Evolutionary conservation across 1,284 basidiomycete genomes (phyloP).

Genomic region (Paramarasmius palmivorus): DNA sequence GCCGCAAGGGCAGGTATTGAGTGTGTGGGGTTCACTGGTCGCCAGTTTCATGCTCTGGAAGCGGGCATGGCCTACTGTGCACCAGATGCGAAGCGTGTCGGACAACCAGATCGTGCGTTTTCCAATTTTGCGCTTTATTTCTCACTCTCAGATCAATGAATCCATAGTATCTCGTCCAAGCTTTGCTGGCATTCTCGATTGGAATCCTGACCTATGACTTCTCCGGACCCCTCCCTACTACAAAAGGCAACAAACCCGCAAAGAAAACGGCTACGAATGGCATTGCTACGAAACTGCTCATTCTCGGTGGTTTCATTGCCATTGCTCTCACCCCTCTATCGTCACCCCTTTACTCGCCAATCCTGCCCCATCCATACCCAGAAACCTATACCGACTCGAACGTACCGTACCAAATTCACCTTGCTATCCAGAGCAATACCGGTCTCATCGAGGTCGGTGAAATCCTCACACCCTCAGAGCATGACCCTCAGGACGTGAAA

Average conservation of each 20-base stretch:
- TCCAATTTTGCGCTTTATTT: not conserved
- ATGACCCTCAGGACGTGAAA: slow-evolving; percentile 8
- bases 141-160: not conserved
- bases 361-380: slow-evolving; percentile 52
- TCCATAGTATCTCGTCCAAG: not conserved
- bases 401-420: slow-evolving; percentile 68
- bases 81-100: slow-evolving; percentile 17
- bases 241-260: not conserved
- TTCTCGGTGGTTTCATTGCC: slow-evolving; percentile 34
- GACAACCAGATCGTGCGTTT: slow-evolving; percentile 22
- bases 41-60: slow-evolving; percentile 3
- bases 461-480: slow-evolving; percentile 41
- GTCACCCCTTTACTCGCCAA: slow-evolving; percentile 48
- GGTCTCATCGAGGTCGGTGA: slow-evolving; percentile 83
- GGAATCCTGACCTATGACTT: not conserved
- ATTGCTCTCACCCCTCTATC: slow-evolving; percentile 31
- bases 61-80: slow-evolving; percentile 12
- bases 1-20: slow-evolving; percentile 13
- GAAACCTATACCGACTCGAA: slow-evolving; percentile 54
- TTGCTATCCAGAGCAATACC: slow-evolving; percentile 69
- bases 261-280: slow-evolving; percentile 6
- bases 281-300: slow-evolving; percentile 24
- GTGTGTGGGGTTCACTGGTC: not conserved
- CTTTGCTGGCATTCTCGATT: not conserved
- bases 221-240: not conserved